A percentile compares a stretch with the other conserved stretches of the same genome.
Conservation (phyloP, 2,329 filamentous ascomycete species). For the Cladosporium colombiae region DNA sequence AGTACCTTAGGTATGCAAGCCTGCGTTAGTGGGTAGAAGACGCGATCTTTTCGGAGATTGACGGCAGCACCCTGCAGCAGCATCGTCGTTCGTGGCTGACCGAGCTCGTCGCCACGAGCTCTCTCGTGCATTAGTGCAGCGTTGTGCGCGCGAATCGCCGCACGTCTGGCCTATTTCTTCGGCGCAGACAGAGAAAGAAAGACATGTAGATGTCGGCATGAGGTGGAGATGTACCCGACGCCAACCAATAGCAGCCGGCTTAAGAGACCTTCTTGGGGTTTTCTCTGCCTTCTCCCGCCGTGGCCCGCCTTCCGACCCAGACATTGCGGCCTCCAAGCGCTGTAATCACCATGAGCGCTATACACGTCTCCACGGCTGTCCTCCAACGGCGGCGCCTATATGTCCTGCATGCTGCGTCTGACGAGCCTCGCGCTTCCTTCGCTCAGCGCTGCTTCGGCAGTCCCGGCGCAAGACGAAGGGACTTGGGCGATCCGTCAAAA, state of each 20-base stretch:
- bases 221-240: not conserved
- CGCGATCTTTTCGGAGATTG: constrained; percentile 17
- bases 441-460: not conserved
- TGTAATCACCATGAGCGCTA: constrained; percentile 10
- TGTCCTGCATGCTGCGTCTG: constrained; percentile 13
- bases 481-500: constrained; percentile 1
- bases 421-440: constrained; percentile 11
- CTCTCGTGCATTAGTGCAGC: constrained; percentile 12
- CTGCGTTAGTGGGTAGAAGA: constrained; percentile 10
- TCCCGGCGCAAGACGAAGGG: not conserved
- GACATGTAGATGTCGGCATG: constrained; percentile 8
- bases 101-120: not conserved
- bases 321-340: constrained; percentile 7
- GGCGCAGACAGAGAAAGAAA: not conserved
- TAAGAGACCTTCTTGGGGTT: constrained; percentile 7
- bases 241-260: constrained; percentile 5
- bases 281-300: constrained; percentile 6
- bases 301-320: constrained; percentile 16
- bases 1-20: constrained; percentile 15
- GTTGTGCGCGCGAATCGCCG: constrained; percentile 17
- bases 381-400: constrained; percentile 18
- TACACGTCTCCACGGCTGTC: constrained; percentile 7
- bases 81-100: constrained; percentile 1
- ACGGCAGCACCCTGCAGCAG: constrained; percentile 12
- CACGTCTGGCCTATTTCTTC: constrained; percentile 17